Base-by-base conservation (phyloP, 208 protist species). In the Leptomonas pyrrhocoris region DNA sequence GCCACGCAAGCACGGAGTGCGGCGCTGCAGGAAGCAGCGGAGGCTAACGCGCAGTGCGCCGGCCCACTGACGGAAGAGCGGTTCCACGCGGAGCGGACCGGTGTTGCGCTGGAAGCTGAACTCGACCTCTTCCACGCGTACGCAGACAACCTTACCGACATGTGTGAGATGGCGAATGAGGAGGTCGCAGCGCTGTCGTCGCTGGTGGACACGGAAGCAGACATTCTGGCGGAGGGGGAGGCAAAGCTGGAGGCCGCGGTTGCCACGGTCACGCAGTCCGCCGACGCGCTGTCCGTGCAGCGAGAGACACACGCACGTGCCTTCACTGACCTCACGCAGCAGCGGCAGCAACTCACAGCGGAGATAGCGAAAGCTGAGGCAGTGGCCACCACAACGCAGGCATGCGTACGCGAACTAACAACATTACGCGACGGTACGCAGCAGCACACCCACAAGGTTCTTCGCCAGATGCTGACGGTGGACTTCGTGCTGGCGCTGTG, bases 161-260 rank as follows among this genome's bases (percentile, higher is more conserved):
- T 9, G 7, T 68, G 70, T 34, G 54, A 12, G 4, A 18, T 31
- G 16, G 71, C 71, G 21, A 54, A 54, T n/a, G 49, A 8, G 36
- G 63, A 40, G 36, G 70, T 72, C n/a, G 53, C 38, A 4, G 55
- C 40, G n/a, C 57, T 81, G 45, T 59, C 77, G 4, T 48, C 15
- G 5, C 54, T 43, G n/a, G 65, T 77, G 5, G 79, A 78, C 23
- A 30, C 19, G 0, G 54, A 27, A 13, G 56, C 55, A 13, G 25
- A 2, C 11, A 1, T 28, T 0, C 2, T 78, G 19, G 54, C 68
- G 8, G 62, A 49, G 42, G 51, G 64, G 31, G 45, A 54, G 25
- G 27, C 9, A 34, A 50, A 43, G 49, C 6, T 34, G 18, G 19
- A 12, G 19, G 31, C 43, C 16, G 23, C 40, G 2, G 28, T 61